Percentiles rank a stretch among this genome's conserved stretches.
These are phyloP conservation scores for Mucor lusitanicus DNA, from an alignment of 371 early-diverging fungal species.

Conservation along the genomic window DNA sequence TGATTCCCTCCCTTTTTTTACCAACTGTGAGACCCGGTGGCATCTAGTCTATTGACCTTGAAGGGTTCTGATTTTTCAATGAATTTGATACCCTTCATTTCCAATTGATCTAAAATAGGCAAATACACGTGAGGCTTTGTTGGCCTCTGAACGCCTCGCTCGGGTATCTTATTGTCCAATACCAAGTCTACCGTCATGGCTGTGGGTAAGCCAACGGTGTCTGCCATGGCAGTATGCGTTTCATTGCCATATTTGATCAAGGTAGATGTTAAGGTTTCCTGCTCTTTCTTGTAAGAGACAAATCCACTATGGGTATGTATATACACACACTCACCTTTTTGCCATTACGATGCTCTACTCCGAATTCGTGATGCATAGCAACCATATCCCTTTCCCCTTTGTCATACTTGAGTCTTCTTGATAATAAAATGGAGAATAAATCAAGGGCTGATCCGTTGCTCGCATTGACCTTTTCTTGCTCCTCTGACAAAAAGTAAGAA, in stretches of 20 bases:
- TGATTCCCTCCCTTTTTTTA: not conserved
- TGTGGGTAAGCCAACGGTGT: slow-evolving; percentile 87
- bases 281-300: not conserved
- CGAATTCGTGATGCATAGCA: slow-evolving; percentile 87
- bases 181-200: slow-evolving; percentile 88
- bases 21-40: slow-evolving; percentile 32
- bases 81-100: slow-evolving; percentile 72
- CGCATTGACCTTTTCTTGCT: not conserved
- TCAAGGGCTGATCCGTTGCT: slow-evolving; percentile 55
- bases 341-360: slow-evolving; percentile 59
- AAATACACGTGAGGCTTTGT: slow-evolving; percentile 76
- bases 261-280: slow-evolving; percentile 74
- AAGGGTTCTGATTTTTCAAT: slow-evolving; percentile 56
- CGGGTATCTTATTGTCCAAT: slow-evolving; percentile 63
- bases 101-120: slow-evolving; percentile 72
- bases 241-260: slow-evolving; percentile 77
- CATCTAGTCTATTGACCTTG: slow-evolving; percentile 14
- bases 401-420: slow-evolving; percentile 70
- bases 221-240: slow-evolving; percentile 88
- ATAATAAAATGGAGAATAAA: slow-evolving; percentile 73
- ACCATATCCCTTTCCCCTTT: slow-evolving; percentile 86
- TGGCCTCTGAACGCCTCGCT: slow-evolving; percentile 79
- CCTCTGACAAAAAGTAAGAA: slow-evolving; percentile 19
- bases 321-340: slow-evolving; percentile 30
- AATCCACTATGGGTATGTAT: not conserved